Evolutionary conservation across 2,329 filamentous ascomycete genomes (phyloP), one percentile per base, ranked within the genome.

Genomic region (Botrytis sinoallii): DNA sequence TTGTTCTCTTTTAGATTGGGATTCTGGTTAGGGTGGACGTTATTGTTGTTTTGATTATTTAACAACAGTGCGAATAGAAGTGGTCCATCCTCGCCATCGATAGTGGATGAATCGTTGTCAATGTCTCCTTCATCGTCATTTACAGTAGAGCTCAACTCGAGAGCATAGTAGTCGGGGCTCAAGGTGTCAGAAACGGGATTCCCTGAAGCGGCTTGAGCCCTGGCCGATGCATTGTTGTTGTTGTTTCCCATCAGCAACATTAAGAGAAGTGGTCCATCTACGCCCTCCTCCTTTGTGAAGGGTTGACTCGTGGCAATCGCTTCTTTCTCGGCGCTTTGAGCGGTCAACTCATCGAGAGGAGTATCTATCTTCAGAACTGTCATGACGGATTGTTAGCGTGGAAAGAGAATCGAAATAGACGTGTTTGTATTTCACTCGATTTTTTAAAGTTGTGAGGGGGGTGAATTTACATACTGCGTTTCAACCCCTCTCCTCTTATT

Each of bases 171-270:
- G 5, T 32, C 0, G 9, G 66, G 66, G 16, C 32, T 29, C 38
- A 69, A 42, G 25, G 35, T 69, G 4, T 59, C 66, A 22, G 52
- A 14, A 44, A 69, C 1, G 44, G 8, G 4, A 12, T 22, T 1
- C 8, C 0, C 18, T 12, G 29, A 1, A 20, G 9, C 1, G 1
- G 4, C 0, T 35, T 46, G 42, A 32, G 63, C 40, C 16, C 4
- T 18, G n/a, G n/a, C 46, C 20, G 3, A 3, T 25, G 1, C 18
- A 12, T 40, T 40, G 10, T 40, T 40, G 40, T 40, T 40, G 40
- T 40, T 14, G 10, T 40, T 40, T 40, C 40, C 40, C 40, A 40
- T 40, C 40, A 40, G 40, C 12, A 40, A 12, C 14, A 10, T 12
- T 40, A 40, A 40, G 40, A 40, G 10, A 40, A 40, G 40, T 12